Conservation (phyloP, 2,329 filamentous ascomycete species). For the Coniochaeta sp. region DNA sequence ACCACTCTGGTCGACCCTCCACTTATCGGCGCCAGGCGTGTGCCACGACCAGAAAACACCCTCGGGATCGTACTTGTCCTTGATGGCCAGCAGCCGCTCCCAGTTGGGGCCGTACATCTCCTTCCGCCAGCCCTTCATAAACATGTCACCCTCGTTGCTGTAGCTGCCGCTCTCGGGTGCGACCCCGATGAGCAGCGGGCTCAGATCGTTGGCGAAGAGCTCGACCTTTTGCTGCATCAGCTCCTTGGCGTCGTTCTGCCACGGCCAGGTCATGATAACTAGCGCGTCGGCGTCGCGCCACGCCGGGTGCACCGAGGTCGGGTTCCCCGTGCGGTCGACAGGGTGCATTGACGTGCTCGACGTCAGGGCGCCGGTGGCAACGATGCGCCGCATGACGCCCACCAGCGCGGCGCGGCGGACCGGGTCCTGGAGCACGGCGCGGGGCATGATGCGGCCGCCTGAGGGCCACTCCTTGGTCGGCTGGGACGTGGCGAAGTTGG, state of each 20-base stretch:
- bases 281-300: slow-evolving; percentile 2
- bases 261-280: slow-evolving; percentile 4
- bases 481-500: slow-evolving; percentile 6
- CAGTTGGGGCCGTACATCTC: slow-evolving; percentile 5
- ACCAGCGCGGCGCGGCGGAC: neutral
- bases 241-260: slow-evolving; percentile 2
- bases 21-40: slow-evolving; percentile 1
- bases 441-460: slow-evolving; percentile 2
- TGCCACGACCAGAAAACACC: slow-evolving; percentile 2
- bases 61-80: slow-evolving; percentile 3
- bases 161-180: slow-evolving; percentile 2
- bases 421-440: neutral
- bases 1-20: neutral
- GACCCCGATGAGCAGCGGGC: slow-evolving; percentile 1
- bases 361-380: neutral
- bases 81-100: neutral
- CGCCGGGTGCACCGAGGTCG: slow-evolving; percentile 1
- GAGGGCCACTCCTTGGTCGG: slow-evolving; percentile 2
- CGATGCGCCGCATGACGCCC: neutral
- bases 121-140: slow-evolving; percentile 1
- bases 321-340: neutral
- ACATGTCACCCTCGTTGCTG: slow-evolving; percentile 4
- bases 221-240: slow-evolving; percentile 2
- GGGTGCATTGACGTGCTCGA: slow-evolving; percentile 1
- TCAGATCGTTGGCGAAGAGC: slow-evolving; percentile 2